phyloP scores from a whole-genome alignment of 2,329 filamentous ascomycete species.

The Ramularia endophylla region DNA sequence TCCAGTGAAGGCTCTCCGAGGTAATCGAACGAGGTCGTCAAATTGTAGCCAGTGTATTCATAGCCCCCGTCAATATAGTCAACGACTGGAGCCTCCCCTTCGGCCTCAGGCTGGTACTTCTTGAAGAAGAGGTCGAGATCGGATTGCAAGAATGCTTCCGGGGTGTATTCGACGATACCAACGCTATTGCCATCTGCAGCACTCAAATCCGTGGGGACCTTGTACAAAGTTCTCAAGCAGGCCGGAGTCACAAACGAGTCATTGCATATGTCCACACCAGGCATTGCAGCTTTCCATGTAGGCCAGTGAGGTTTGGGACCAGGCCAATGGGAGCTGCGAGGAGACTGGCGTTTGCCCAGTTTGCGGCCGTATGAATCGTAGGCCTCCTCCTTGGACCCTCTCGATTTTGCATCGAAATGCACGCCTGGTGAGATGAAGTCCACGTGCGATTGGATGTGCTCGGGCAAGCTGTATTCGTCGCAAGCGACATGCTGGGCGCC shows the following conservation, averaged over 20 bases:
- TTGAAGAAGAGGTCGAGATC: constrained; percentile 34
- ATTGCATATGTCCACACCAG: no score
- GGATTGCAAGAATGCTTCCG: constrained; percentile 14
- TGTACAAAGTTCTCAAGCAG: constrained; percentile 40
- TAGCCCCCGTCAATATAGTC: constrained; percentile 22
- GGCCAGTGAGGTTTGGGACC: no score
- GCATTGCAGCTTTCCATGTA: no score
- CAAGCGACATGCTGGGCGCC: no score
- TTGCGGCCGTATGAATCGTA: no score
- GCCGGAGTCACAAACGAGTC: constrained; percentile 37
- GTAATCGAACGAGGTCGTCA: no score
- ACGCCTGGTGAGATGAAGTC: constrained; percentile 53
- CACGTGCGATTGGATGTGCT: constrained; percentile 42
- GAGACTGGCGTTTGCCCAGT: no score
- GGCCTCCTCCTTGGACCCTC: no score
- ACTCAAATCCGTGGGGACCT: constrained; percentile 28
- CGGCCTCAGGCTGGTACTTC: constrained; percentile 14
- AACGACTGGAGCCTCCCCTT: constrained; percentile 30
- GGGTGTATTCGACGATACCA: constrained; percentile 13
- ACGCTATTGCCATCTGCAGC: constrained; percentile 11
- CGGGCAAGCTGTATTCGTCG: constrained; percentile 34
- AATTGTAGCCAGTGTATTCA: no score
- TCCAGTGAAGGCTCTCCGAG: constrained; percentile 18
- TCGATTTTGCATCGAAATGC: no score
- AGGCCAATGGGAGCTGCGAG: no score